phyloP scores from a whole-genome alignment of 2,329 filamentous ascomycete genomes.

The Graphilbum fragrans region DNA sequence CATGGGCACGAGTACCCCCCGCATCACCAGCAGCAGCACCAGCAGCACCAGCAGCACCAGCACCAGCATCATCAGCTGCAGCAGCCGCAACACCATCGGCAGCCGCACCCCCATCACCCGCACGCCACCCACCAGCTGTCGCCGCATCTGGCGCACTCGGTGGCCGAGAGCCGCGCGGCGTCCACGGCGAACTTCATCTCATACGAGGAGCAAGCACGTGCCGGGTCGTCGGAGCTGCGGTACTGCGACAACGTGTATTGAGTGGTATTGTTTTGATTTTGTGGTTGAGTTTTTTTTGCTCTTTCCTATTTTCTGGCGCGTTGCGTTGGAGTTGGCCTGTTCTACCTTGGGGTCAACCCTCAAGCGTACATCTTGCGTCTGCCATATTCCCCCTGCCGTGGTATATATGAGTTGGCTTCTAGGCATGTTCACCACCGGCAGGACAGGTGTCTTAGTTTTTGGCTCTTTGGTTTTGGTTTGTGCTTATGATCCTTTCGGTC shows the following conservation, averaged over 20 bases:
- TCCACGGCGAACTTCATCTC: not conserved
- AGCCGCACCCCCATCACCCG: not conserved
- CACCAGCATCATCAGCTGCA: not conserved
- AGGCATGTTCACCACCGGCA: too few relatives aligned
- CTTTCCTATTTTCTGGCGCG: too few relatives aligned
- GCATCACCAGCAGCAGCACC: constrained; percentile 5
- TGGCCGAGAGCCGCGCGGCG: not conserved
- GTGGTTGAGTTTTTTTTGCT: not conserved
- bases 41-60: constrained; percentile 4
- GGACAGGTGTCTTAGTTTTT: too few relatives aligned
- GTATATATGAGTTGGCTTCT: too few relatives aligned
- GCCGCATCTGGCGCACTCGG: not conserved
- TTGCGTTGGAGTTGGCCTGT: too few relatives aligned
- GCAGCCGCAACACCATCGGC: not conserved
- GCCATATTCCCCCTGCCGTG: too few relatives aligned
- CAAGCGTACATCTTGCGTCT: too few relatives aligned
- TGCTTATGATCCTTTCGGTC: too few relatives aligned
- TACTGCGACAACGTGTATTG: constrained; percentile 3
- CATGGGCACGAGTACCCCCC: not conserved
- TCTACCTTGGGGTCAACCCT: too few relatives aligned
- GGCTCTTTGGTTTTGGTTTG: too few relatives aligned
- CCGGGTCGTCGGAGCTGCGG: not conserved
- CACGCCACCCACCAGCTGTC: not conserved
- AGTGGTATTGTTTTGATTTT: not conserved
- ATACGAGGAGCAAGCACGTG: not conserved